Evolutionary conservation across 345 rosid species (phyloP), one percentile per base, ranked within the genome.

Genomic region (Brassica carinata): DNA sequence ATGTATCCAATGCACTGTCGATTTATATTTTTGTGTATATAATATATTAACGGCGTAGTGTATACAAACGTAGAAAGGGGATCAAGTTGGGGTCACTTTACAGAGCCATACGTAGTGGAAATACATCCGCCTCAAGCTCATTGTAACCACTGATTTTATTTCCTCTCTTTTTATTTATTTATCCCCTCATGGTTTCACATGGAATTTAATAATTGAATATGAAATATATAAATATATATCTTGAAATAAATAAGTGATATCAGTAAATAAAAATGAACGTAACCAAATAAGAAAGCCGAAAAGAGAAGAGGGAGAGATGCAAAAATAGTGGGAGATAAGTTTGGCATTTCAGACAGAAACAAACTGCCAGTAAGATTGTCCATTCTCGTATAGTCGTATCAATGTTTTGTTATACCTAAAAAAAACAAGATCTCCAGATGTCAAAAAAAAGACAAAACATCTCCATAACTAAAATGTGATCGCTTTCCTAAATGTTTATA

Each of bases 321-420:
- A 73, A 64, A 81, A 75, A 72, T 65, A 69, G 74, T 3, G 72
- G 77, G 72, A 23, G 26, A 23, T 72, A 30, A 76, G 81, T 81
- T 81, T 81, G 81, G 81, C 67, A 74, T 72, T 76, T 81, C 73
- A 59, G 84, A 81, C 84, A 77, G 61, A 81, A 81, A 76, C 84
- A 61, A 81, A 81, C 77, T 77, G 77, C 65, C 73, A 72, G 84
- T 81, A 61, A 81, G 84, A 77, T 77, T 81, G 84, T 81, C 81
- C 74, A 81, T 81, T 81, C 66, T 23, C 26, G 26, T 23, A 23
- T 23, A 23, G 26, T 81, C 74, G 70, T 72, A 76, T 71, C 71
- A 75, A 77, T 81, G 81, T 81, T 72, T 76, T 81, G 84, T 72
- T 76, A 66, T 66, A 40, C 77, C 51, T 72, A 67, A 72, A 59